These are phyloP conservation scores for Curvularia verruculosa DNA, from an alignment of 2,329 filamentous ascomycete species.

Conservation along the genomic window DNA sequence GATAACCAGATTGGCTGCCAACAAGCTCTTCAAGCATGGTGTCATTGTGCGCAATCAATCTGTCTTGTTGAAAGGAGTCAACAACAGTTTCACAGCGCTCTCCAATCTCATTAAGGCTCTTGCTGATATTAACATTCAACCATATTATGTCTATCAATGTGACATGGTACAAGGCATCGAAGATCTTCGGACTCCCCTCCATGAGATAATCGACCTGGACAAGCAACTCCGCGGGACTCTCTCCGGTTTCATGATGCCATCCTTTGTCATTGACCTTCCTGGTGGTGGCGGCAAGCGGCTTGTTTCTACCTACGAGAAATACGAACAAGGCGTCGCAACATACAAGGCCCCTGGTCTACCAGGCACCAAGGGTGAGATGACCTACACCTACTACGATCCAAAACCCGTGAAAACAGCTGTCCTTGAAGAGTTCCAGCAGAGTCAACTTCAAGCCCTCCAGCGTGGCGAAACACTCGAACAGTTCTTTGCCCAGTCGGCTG, in stretches of 20 bases:
- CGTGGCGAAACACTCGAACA: constrained; percentile 18
- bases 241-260: constrained; percentile 67
- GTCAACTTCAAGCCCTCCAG: constrained; percentile 17
- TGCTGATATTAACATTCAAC: constrained; percentile 63
- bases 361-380: constrained; percentile 43
- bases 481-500: constrained; percentile 11
- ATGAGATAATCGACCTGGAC: constrained; percentile 65
- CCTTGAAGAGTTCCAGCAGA: constrained; percentile 14
- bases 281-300: constrained; percentile 68
- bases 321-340: constrained; percentile 62
- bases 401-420: constrained; percentile 16
- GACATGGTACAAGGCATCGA: constrained; percentile 67
- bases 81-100: constrained; percentile 63
- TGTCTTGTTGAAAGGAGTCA: constrained; percentile 65
- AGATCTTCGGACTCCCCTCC: constrained; percentile 66
- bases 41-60: constrained; percentile 66
- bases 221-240: constrained; percentile 64
- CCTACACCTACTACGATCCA: constrained; percentile 66
- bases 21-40: constrained; percentile 57
- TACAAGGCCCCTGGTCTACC: constrained; percentile 63
- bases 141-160: constrained; percentile 71
- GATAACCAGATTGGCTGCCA: constrained; percentile 61
- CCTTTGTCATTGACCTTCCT: constrained; percentile 68
- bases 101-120: constrained; percentile 59
- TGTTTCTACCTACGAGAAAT: constrained; percentile 59